phyloP scores from a whole-genome alignment of 805 yeast species.

The Saccharomycopsis sp. region DNA sequence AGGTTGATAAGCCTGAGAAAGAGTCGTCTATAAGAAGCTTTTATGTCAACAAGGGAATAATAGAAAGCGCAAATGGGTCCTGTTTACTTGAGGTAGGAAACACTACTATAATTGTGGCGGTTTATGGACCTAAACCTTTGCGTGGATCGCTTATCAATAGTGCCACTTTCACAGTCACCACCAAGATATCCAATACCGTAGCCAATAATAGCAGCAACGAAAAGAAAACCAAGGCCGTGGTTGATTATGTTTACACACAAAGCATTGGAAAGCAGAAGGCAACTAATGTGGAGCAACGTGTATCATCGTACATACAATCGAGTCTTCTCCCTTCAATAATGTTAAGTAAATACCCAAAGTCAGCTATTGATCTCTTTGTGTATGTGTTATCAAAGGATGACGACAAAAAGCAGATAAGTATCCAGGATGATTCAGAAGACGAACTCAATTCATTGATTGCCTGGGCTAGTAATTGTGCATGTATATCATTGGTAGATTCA shows the following conservation, averaged over 20 bases:
- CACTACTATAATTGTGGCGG: constrained; percentile 49
- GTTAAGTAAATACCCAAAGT: constrained; percentile 77
- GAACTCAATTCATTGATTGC: constrained; percentile 36
- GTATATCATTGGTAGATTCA: constrained; percentile 76
- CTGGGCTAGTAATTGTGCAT: constrained; percentile 55
- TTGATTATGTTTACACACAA: constrained; percentile 3
- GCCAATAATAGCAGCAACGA: constrained; percentile 8
- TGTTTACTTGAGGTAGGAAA: constrained; percentile 66
- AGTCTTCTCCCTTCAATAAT: constrained; percentile 47
- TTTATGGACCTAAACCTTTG: constrained; percentile 87
- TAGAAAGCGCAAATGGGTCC: constrained; percentile 75
- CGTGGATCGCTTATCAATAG: constrained; percentile 63
- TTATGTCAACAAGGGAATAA: constrained; percentile 57
- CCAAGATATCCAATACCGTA: constrained; percentile 45
- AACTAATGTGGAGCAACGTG: constrained; percentile 37
- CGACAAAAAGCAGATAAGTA: background rate
- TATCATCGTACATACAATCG: constrained; percentile 43
- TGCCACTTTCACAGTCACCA: constrained; percentile 59
- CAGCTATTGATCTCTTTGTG: constrained; percentile 74
- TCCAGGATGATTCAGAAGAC: constrained; percentile 23
- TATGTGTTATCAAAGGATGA: constrained; percentile 44
- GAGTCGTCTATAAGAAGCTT: constrained; percentile 31
- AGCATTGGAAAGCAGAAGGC: background rate
- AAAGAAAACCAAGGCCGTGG: background rate
- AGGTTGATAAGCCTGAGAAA: constrained; percentile 8